Percentiles rank a stretch among this genome's conserved stretches.
Evolutionary conservation across 305 asterid genomes (phyloP).

Genomic region (Striga hermonthica): DNA sequence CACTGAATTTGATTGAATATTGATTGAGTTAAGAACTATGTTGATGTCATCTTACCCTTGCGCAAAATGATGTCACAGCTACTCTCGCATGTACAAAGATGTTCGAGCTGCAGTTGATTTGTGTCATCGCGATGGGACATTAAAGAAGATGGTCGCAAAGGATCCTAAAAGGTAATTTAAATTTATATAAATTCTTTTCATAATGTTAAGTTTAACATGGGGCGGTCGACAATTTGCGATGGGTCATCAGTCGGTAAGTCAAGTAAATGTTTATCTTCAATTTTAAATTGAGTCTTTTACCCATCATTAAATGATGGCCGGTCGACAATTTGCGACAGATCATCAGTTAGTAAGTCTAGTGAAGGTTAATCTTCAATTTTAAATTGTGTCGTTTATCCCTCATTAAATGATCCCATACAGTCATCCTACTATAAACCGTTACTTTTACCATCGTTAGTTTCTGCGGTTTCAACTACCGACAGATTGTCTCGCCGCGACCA

Average conservation of each 20-base stretch:
- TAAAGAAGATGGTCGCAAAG: constrained; percentile 90
- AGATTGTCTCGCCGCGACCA: neutral
- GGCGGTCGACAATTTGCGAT: neutral
- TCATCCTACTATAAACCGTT: neutral
- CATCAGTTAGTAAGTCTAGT: no score
- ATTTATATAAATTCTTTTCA: constrained; percentile 23
- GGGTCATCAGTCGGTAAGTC: neutral
- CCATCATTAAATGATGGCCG: neutral
- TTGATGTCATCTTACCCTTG: constrained; percentile 35
- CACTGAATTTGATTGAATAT: constrained; percentile 28
- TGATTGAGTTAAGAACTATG: constrained; percentile 9
- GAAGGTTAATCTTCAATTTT: neutral
- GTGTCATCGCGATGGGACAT: constrained; percentile 99
- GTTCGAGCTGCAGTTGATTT: constrained; percentile 94
- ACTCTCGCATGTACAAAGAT: constrained; percentile 80
- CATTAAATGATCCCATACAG: neutral
- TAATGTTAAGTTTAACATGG: constrained; percentile 9
- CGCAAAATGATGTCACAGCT: constrained; percentile 50
- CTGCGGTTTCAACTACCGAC: neutral
- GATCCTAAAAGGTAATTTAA: constrained; percentile 77
- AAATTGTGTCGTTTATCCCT: neutral
- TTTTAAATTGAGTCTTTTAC: no score
- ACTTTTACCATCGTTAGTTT: neutral
- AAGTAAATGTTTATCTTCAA: neutral
- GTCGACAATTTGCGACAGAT: no score